A percentile compares a stretch with the other conserved stretches of the same genome.
These are phyloP conservation scores for Stylonectria norvegica DNA, from an alignment of 2,329 filamentous ascomycete genomes.

Conservation along the genomic window DNA sequence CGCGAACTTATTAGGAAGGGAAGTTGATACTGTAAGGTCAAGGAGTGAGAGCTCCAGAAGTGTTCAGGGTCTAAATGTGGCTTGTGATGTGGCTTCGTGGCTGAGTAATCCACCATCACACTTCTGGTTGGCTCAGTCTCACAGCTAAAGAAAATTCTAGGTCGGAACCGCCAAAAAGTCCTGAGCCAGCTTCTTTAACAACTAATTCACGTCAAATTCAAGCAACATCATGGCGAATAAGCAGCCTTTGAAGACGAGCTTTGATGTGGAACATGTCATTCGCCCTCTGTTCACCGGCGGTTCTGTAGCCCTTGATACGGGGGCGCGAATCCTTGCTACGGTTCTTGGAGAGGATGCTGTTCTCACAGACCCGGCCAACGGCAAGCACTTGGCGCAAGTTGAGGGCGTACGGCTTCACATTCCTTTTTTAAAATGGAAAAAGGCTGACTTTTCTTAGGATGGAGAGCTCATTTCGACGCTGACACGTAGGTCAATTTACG, in stretches of 20 bases:
- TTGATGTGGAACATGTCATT: conserved; percentile 77
- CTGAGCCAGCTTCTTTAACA: conserved; percentile 14
- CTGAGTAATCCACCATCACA: too few relatives aligned
- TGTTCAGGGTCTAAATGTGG: too few relatives aligned
- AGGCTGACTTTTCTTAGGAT: conserved; percentile 50
- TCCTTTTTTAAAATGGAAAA: background rate
- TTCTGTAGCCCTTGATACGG: conserved; percentile 75
- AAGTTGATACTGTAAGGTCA: too few relatives aligned
- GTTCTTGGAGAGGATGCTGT: conserved; percentile 90
- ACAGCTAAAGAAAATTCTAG: conserved; percentile 24
- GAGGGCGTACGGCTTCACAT: conserved; percentile 64
- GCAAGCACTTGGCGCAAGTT: conserved; percentile 76
- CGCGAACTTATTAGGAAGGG: too few relatives aligned
- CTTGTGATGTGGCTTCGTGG: too few relatives aligned
- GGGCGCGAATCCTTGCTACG: conserved; percentile 78
- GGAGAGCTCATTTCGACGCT: conserved; percentile 76
- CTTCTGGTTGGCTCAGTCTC: too few relatives aligned
- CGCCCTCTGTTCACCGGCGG: conserved; percentile 94
- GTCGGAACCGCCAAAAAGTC: conserved; percentile 19
- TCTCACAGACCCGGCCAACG: conserved; percentile 79
- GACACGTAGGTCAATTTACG: conserved; percentile 46
- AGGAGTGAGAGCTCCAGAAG: too few relatives aligned
- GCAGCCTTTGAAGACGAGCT: conserved; percentile 76
- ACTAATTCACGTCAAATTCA: conserved; percentile 14
- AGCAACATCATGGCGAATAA: conserved; percentile 52